Evolutionary conservation across 1,284 basidiomycete species (phyloP).

Genomic region (Pholiota adiposa): DNA sequence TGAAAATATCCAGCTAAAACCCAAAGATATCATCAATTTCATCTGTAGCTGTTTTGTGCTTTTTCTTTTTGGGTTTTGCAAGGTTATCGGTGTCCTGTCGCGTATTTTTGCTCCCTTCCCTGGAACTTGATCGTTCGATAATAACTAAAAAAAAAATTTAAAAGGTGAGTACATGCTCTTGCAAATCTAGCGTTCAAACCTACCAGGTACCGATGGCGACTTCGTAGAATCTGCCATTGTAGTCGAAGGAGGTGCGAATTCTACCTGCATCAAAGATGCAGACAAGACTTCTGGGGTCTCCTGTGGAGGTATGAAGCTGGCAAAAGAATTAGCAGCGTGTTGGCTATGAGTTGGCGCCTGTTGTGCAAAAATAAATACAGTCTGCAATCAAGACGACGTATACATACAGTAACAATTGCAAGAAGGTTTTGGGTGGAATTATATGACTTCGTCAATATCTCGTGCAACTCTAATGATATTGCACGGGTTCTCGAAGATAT

Average conservation of each 20-base stretch:
- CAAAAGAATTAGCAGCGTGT: neutral
- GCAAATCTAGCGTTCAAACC: no score
- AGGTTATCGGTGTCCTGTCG: neutral
- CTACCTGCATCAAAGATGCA: neutral
- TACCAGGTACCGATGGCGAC: neutral
- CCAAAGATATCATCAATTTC: slow-evolving; percentile 76
- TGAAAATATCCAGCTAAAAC: slow-evolving; percentile 28
- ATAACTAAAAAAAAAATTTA: neutral
- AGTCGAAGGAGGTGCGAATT: neutral
- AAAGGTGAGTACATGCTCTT: neutral
- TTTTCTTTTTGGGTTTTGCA: slow-evolving; percentile 34
- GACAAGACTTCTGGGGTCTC: neutral
- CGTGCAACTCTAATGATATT: slow-evolving; percentile 49
- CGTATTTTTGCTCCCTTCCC: neutral
- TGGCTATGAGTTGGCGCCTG: neutral
- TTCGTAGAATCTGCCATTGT: neutral
- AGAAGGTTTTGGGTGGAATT: slow-evolving; percentile 13
- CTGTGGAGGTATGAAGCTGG: neutral
- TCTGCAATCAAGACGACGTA: neutral
- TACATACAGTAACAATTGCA: slow-evolving; percentile 11
- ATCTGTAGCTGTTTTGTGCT: slow-evolving; percentile 45
- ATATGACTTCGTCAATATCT: slow-evolving; percentile 34
- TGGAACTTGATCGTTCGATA: neutral
- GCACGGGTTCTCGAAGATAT: slow-evolving; percentile 60
- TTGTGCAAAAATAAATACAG: no score